Evolutionary conservation across 176 grass and related monocot genomes (phyloP).

Genomic region (Carex parvula): DNA sequence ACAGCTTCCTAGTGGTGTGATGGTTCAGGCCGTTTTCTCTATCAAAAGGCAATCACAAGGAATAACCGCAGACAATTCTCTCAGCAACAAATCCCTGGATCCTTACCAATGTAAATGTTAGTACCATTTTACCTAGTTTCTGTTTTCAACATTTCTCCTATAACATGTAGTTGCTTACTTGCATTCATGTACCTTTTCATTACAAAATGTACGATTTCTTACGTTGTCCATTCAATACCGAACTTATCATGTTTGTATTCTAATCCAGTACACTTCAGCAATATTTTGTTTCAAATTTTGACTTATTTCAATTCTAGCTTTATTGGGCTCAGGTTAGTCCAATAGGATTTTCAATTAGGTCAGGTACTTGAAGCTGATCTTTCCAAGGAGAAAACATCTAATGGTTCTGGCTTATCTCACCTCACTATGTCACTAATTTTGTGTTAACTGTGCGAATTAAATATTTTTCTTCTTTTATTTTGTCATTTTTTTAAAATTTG

Average conservation of each 20-base stretch:
- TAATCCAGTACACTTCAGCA: neutral
- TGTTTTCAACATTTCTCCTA: neutral
- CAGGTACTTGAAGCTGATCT: neutral
- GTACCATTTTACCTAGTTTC: too few relatives aligned
- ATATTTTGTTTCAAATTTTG: too few relatives aligned
- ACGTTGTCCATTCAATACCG: neutral
- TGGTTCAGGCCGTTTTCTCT: neutral
- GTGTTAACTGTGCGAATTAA: neutral
- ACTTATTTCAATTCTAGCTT: neutral
- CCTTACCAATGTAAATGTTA: too few relatives aligned
- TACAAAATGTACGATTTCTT: neutral
- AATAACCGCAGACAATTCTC: neutral
- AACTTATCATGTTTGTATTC: neutral
- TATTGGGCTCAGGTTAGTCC: neutral
- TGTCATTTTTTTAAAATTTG: neutral
- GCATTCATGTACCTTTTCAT: neutral
- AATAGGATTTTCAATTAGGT: neutral
- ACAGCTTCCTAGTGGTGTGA: neutral
- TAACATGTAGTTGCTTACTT: neutral
- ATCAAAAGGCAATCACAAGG: neutral
- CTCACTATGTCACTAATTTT: neutral
- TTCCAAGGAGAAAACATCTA: too few relatives aligned
- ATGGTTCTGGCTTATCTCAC: neutral
- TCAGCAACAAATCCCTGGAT: neutral
- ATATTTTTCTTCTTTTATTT: neutral